Evolutionary conservation across 1,139 yeast genomes (phyloP).

Genomic region (Yamadazyma dushanensis): DNA sequence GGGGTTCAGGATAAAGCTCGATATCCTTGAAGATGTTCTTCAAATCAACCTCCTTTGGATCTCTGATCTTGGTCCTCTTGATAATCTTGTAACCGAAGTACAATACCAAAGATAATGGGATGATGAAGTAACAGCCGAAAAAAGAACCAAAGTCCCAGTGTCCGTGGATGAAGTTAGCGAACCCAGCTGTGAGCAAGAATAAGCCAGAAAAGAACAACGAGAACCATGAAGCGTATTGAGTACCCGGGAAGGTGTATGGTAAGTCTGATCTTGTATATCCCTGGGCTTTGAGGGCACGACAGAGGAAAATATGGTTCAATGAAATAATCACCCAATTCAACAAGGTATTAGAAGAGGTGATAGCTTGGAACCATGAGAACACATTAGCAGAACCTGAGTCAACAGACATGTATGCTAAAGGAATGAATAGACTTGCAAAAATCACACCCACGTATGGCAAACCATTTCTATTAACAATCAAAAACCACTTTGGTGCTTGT

Average conservation of each 20-base stretch:
- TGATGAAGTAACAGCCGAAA: slow-evolving; percentile 37
- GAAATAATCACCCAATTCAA: slow-evolving; percentile 49
- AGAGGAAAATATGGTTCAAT: slow-evolving; percentile 34
- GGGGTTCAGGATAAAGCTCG: slow-evolving; percentile 40
- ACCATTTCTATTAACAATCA: slow-evolving; percentile 55
- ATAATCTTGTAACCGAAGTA: slow-evolving; percentile 30
- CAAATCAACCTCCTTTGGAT: slow-evolving; percentile 34
- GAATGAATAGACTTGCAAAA: slow-evolving; percentile 52
- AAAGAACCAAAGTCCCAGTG: slow-evolving; percentile 32
- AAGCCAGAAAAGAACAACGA: slow-evolving; percentile 33
- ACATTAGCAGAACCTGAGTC: slow-evolving; percentile 45
- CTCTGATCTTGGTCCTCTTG: slow-evolving; percentile 24
- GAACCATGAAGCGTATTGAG: slow-evolving; percentile 33
- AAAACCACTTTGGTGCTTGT: slow-evolving; percentile 41
- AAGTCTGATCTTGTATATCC: slow-evolving; percentile 36
- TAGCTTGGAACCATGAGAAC: slow-evolving; percentile 63
- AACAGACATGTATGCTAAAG: slow-evolving; percentile 61
- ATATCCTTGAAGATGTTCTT: slow-evolving; percentile 33
- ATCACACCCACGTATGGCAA: slow-evolving; percentile 54
- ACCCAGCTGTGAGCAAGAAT: slow-evolving; percentile 42
- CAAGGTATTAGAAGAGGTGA: slow-evolving; percentile 60
- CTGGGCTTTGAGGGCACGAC: slow-evolving; percentile 32
- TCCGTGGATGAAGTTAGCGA: slow-evolving; percentile 35
- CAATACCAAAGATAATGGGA: slow-evolving; percentile 30
- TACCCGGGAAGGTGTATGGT: slow-evolving; percentile 32